Conservation (phyloP, 108 stramenopile species). For the Craspedostauros australis region DNA sequence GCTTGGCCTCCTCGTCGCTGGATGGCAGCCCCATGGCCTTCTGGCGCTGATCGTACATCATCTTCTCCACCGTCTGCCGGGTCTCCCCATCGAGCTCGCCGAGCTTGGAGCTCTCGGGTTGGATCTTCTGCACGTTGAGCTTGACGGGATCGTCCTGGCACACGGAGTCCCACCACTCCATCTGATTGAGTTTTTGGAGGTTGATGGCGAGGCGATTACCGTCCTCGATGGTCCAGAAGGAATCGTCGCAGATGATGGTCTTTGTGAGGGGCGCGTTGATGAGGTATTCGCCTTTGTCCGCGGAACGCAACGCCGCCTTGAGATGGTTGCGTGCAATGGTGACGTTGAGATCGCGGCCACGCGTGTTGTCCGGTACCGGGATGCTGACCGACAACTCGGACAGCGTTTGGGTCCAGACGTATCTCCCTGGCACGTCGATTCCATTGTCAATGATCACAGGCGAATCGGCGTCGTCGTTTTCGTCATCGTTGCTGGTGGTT, state of each 20-base stretch:
- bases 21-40: slow-evolving; percentile 96
- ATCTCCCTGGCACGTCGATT: slow-evolving; percentile 82
- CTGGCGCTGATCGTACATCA: slow-evolving; percentile 99
- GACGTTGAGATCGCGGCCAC: slow-evolving; percentile 84
- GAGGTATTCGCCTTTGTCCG: slow-evolving; percentile 23
- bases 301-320: slow-evolving; percentile 58
- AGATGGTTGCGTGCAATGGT: slow-evolving; percentile 73
- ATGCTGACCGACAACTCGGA: slow-evolving; percentile 81
- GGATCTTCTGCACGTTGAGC: slow-evolving; percentile 94
- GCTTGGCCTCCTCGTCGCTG: slow-evolving; percentile 92
- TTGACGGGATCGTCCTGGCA: slow-evolving; percentile 76
- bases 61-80: slow-evolving; percentile 98
- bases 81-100: slow-evolving; percentile 97
- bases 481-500: not conserved
- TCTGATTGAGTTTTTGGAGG: slow-evolving; percentile 88
- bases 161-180: slow-evolving; percentile 99
- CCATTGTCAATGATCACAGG: slow-evolving; percentile 94
- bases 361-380: slow-evolving; percentile 85
- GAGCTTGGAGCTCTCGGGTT: slow-evolving; percentile 95
- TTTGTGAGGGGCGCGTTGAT: slow-evolving; percentile 87
- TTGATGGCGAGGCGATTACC: slow-evolving; percentile 69
- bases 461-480: slow-evolving; percentile 38
- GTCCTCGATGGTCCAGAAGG: slow-evolving; percentile 99
- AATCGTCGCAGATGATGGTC: slow-evolving; percentile 91
- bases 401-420: slow-evolving; percentile 98